Conservation (phyloP, 2,329 filamentous ascomycete genomes). For the Sarocladium strictum region DNA sequence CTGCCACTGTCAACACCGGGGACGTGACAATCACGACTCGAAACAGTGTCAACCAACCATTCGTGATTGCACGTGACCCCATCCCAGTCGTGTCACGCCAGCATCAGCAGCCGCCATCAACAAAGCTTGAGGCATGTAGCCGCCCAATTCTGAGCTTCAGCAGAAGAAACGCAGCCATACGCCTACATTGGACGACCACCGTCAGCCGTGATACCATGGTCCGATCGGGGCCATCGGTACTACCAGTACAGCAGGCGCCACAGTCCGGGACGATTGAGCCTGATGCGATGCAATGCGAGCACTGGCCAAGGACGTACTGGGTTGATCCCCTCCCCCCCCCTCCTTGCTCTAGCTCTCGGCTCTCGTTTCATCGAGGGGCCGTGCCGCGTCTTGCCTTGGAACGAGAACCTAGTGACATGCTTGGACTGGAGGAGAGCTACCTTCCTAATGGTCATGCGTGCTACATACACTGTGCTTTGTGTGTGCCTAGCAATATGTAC, state of each 20-base stretch:
- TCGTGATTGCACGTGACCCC: not conserved
- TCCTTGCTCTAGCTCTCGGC: constrained; percentile 6
- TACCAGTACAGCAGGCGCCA: not conserved
- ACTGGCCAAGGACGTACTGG: not conserved
- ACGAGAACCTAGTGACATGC: not conserved
- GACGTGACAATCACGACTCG: no score
- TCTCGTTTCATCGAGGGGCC: constrained; percentile 4
- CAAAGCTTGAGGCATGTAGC: not conserved
- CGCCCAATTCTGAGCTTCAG: not conserved
- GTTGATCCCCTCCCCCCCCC: not conserved
- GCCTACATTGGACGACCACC: not conserved
- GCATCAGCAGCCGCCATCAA: not conserved
- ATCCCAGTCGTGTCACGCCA: not conserved
- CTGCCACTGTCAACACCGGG: not conserved
- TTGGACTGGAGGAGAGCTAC: not conserved
- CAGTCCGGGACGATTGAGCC: not conserved
- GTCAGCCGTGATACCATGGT: not conserved
- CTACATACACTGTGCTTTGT: not conserved
- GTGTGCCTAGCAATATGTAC: not conserved
- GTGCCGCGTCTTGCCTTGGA: constrained; percentile 8
- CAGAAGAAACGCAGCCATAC: not conserved
- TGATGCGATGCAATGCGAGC: constrained; percentile 4
- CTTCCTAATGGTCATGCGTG: not conserved
- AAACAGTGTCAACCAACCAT: not conserved
- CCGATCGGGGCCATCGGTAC: not conserved